Evolutionary conservation across 2,329 filamentous ascomycete genomes (phyloP), one percentile per base, ranked within the genome.

Genomic region (Fonsecaea monophora): DNA sequence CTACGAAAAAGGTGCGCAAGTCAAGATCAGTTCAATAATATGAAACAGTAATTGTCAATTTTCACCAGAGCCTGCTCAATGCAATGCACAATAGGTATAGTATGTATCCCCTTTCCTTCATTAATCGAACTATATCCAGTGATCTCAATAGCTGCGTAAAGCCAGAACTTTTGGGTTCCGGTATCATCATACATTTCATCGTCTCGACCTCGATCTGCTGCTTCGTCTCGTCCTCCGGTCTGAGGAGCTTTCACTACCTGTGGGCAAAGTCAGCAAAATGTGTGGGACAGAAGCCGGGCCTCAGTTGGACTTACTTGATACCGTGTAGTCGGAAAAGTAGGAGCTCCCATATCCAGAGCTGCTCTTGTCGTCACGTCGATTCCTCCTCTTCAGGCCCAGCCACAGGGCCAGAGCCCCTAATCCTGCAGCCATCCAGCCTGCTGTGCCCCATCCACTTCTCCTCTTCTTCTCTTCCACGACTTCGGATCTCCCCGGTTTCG

Each of bases 321-420:
- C 75, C 32, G 76, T 78, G 71, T 80, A 81, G 42, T 78, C 77
- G 42, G 74, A 72, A 66, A 78, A 79, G 69, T 80, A 79, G 15
- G 76, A 77, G 68, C 77, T 81, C 40, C 65, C 68, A 62, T 75
- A 74, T 18, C 77, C 72, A 76, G 77, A 25, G 59, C 61, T 68
- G 70, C 75, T 80, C 74, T 81, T 82, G 59, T 80, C 77, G 15
- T 78, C 75, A 37, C 63, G 66, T 25, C 66, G 58, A 35, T 78
- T 76, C 66, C 75, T 77, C 68, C 81, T 77, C 75, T 78, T 81
- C 72, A 84, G 64, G 6, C 82, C 82, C 53, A 84, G 72, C 53
- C 80, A 78, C 18, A 83, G 70, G 10, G 81, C 81, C 65, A 84
- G 69, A 10, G 78, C 79, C 57, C 79, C 80, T 56, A 82, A 67